Evolutionary conservation across 768 basidiomycete species (phyloP).

Genomic region (Leccinum arenicola): DNA sequence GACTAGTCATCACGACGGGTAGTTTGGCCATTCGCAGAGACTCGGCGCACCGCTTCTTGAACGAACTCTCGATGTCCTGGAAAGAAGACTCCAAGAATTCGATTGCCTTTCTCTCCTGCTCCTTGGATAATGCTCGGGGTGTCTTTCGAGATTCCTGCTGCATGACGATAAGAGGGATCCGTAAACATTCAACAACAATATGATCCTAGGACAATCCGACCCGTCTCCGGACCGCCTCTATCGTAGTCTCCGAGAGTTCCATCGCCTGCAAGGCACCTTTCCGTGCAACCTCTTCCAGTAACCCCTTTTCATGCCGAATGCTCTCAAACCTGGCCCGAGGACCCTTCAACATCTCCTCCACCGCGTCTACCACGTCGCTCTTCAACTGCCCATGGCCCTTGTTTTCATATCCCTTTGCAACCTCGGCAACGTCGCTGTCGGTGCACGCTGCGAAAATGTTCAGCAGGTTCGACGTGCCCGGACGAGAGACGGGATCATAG

Average conservation of each 20-base stretch:
- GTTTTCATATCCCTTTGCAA: conserved; percentile 51
- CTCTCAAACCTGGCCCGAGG: conserved; percentile 71
- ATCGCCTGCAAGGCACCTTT: conserved; percentile 65
- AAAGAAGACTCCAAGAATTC: conserved; percentile 66
- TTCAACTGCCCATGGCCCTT: conserved; percentile 71
- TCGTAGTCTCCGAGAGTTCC: conserved; percentile 56
- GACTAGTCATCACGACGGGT: not conserved
- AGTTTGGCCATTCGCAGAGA: not conserved
- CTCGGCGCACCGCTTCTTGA: conserved; percentile 69
- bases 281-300: conserved; percentile 57
- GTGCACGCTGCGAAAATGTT: conserved; percentile 77
- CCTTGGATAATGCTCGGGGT: conserved; percentile 39
- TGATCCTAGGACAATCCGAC: conserved; percentile 51
- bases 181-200: conserved; percentile 23
- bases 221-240: conserved; percentile 63
- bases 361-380: conserved; percentile 66
- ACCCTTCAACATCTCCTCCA: conserved; percentile 60
- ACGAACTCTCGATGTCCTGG: conserved; percentile 62
- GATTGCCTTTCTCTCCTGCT: conserved; percentile 63
- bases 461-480: conserved; percentile 81
- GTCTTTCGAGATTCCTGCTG: not conserved
- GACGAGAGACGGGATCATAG: conserved; percentile 77
- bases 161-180: not conserved
- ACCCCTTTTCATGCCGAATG: conserved; percentile 56
- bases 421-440: conserved; percentile 38